Evolutionary conservation across 2,329 filamentous ascomycete genomes (phyloP).

Genomic region (Sporothrix sp.): DNA sequence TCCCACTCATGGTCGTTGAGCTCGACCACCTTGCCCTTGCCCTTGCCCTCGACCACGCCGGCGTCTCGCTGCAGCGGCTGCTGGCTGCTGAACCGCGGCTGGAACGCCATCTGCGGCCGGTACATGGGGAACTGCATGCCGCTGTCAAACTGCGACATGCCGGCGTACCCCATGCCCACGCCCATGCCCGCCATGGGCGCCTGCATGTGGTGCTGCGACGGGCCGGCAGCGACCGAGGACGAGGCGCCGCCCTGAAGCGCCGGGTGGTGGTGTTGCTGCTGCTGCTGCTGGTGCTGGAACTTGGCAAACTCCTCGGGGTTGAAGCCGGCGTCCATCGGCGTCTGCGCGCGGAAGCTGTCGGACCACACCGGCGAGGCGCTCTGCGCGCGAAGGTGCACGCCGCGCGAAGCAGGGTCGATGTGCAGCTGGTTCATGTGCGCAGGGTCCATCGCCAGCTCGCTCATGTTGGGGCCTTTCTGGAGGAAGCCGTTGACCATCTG

Average conservation of each 20-base stretch:
- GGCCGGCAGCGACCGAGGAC: conserved; percentile 48
- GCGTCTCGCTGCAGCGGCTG: conserved; percentile 36
- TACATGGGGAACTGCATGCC: conserved; percentile 39
- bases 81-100: conserved; percentile 31
- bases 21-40: conserved; percentile 83
- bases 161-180: conserved; percentile 30
- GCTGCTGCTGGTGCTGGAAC: conserved; percentile 66
- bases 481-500: conserved; percentile 93
- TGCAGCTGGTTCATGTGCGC: conserved; percentile 33
- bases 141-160: conserved; percentile 22
- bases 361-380: conserved; percentile 47
- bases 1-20: conserved; percentile 93
- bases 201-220: conserved; percentile 37
- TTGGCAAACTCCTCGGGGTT: conserved; percentile 76
- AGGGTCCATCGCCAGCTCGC: conserved; percentile 43
- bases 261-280: conserved; percentile 12
- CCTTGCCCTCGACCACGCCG: conserved; percentile 36
- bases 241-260: conserved; percentile 34
- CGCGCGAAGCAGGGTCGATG: conserved; percentile 36
- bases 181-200: conserved; percentile 40
- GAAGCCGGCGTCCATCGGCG: conserved; percentile 63
- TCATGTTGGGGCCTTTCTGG: conserved; percentile 59
- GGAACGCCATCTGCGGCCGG: conserved; percentile 32
- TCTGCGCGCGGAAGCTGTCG: conserved; percentile 46
- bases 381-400: conserved; percentile 42